These are phyloP conservation scores for Chaetomium globosum DNA, from an alignment of 2,329 filamentous ascomycete species.

Conservation along the genomic window DNA sequence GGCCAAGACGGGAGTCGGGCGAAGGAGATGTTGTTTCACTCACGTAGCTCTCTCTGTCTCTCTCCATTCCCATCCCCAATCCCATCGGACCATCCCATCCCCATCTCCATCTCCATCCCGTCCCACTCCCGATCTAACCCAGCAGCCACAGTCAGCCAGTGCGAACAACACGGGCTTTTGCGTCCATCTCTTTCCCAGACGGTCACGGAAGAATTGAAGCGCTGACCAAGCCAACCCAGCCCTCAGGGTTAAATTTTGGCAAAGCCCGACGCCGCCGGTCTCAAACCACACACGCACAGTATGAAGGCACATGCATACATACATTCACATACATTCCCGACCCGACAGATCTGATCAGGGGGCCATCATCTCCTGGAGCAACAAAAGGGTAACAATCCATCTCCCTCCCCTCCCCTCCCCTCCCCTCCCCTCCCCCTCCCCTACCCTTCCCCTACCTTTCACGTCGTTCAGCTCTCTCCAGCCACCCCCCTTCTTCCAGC, in stretches of 20 bases:
- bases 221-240: not conserved
- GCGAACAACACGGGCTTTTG: not conserved
- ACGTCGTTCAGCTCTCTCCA: not conserved
- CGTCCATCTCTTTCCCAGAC: not conserved
- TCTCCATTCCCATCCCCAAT: too few species aligned
- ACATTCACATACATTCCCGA: too few species aligned
- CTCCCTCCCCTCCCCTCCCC: too few species aligned
- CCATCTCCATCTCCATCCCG: not conserved
- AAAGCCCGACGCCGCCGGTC: not conserved
- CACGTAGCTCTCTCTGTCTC: too few species aligned
- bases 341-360: too few species aligned
- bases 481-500: not conserved
- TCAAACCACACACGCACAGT: not conserved
- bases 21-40: not conserved
- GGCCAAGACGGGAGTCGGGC: too few species aligned
- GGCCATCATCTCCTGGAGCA: too few species aligned
- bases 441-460: too few species aligned
- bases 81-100: not conserved
- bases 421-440: too few species aligned
- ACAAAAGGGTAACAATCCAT: too few species aligned
- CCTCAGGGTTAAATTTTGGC: not conserved
- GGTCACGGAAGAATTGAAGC: too few species aligned
- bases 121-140: not conserved
- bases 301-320: too few species aligned
- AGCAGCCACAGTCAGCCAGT: not conserved